Evolutionary conservation across 2,329 filamentous ascomycete genomes (phyloP).

Genomic region (Hymenoscyphus occultus): DNA sequence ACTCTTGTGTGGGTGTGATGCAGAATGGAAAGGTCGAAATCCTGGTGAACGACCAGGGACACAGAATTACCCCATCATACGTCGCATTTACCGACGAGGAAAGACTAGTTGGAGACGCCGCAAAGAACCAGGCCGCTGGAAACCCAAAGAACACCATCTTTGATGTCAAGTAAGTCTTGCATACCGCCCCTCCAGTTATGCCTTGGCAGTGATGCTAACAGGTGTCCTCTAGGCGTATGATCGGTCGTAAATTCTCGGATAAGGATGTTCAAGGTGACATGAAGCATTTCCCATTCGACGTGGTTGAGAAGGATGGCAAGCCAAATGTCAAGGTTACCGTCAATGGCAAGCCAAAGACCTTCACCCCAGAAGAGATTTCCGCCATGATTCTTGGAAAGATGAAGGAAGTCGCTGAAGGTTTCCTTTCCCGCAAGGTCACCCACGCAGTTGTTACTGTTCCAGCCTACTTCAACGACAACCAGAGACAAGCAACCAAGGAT

Average conservation of each 20-base stretch:
- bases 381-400: slow-evolving; percentile 82
- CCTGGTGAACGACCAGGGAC: slow-evolving; percentile 93
- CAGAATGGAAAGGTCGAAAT: slow-evolving; percentile 94
- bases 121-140: slow-evolving; percentile 88
- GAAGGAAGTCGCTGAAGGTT: slow-evolving; percentile 78
- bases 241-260: slow-evolving; percentile 79
- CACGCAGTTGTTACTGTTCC: slow-evolving; percentile 92
- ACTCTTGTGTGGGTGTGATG: slow-evolving; percentile 92
- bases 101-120: slow-evolving; percentile 93
- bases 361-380: slow-evolving; percentile 78
- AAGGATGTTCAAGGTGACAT: slow-evolving; percentile 88
- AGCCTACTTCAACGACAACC: slow-evolving; percentile 98
- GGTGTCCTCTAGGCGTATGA: slow-evolving; percentile 61
- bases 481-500: slow-evolving; percentile 96
- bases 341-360: slow-evolving; percentile 61
- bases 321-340: slow-evolving; percentile 77
- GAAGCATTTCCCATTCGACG: slow-evolving; percentile 98
- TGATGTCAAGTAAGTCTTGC: slow-evolving; percentile 73
- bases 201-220: slow-evolving; percentile 35
- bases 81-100: slow-evolving; percentile 97
- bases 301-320: slow-evolving; percentile 85
- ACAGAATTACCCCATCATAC: slow-evolving; percentile 93
- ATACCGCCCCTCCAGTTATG: background rate
- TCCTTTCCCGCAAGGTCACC: slow-evolving; percentile 78
- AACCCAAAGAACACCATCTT: slow-evolving; percentile 76